Evolutionary conservation across 2,329 filamentous ascomycete species (phyloP).

Genomic region (Xylaria sp.): DNA sequence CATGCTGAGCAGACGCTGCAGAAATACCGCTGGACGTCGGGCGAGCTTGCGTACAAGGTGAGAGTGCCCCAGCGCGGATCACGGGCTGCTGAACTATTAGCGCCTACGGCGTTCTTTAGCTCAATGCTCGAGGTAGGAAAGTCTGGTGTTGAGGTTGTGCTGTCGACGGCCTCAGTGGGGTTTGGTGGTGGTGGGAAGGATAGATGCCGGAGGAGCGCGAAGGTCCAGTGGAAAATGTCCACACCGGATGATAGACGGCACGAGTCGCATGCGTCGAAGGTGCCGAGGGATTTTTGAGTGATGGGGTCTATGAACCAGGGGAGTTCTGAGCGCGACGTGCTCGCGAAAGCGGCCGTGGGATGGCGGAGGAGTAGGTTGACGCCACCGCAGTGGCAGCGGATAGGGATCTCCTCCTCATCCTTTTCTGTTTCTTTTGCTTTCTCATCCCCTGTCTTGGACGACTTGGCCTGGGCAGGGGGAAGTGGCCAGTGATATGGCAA

Average conservation of each 20-base stretch:
- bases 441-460: constrained; percentile 18
- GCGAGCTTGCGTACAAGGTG: constrained; percentile 56
- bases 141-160: not conserved
- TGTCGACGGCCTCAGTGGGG: too few species aligned
- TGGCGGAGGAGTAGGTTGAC: constrained; percentile 55
- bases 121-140: constrained; percentile 50
- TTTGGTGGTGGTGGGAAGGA: constrained; percentile 37
- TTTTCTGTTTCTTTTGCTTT: not conserved
- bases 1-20: constrained; percentile 60
- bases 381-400: constrained; percentile 61
- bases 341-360: constrained; percentile 47
- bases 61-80: constrained; percentile 58
- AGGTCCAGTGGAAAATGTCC: constrained; percentile 61
- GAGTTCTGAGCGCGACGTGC: constrained; percentile 47
- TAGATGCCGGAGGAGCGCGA: constrained; percentile 54
- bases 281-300: constrained; percentile 54
- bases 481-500: constrained; percentile 41
- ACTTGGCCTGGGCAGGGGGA: constrained; percentile 4
- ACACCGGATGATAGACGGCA: constrained; percentile 57
- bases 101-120: constrained; percentile 53
- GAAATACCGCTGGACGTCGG: constrained; percentile 60
- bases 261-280: constrained; percentile 60
- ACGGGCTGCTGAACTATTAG: constrained; percentile 29
- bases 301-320: constrained; percentile 58
- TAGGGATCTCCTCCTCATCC: constrained; percentile 46